These are phyloP conservation scores for Trichosanthes cucumerina DNA, from an alignment of 306 rosid genomes.

Conservation along the genomic window DNA sequence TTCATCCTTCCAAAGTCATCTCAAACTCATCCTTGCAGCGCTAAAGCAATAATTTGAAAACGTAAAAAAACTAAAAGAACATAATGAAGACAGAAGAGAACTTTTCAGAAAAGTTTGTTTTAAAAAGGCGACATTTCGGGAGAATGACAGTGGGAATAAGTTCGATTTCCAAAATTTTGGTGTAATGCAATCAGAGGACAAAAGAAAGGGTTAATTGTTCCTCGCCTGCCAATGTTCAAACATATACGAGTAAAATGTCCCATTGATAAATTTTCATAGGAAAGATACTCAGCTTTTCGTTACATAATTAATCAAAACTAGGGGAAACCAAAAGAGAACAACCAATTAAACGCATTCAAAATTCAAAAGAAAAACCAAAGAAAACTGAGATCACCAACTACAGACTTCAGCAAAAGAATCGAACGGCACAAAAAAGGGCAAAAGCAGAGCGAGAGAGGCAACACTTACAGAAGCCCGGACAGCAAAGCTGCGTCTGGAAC, in stretches of 20 bases:
- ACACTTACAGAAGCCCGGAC: slow-evolving; percentile 56
- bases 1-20: background rate
- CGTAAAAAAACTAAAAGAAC: background rate
- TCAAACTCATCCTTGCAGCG: background rate
- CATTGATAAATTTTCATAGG: background rate
- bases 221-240: background rate
- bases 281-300: background rate
- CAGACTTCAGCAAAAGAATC: background rate
- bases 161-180: background rate
- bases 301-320: background rate
- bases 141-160: background rate
- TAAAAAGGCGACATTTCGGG: background rate
- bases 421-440: background rate
- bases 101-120: background rate
- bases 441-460: background rate
- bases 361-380: background rate
- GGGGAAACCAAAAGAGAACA: background rate
- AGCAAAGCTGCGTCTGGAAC: slow-evolving; percentile 37
- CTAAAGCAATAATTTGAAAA: background rate
- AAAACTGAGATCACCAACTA: background rate
- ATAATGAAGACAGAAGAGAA: background rate
- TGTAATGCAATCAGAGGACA: background rate
- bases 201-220: background rate
- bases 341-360: background rate
- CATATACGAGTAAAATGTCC: background rate